Conservation (phyloP, 305 asterid species). For the Striga hermonthica region DNA sequence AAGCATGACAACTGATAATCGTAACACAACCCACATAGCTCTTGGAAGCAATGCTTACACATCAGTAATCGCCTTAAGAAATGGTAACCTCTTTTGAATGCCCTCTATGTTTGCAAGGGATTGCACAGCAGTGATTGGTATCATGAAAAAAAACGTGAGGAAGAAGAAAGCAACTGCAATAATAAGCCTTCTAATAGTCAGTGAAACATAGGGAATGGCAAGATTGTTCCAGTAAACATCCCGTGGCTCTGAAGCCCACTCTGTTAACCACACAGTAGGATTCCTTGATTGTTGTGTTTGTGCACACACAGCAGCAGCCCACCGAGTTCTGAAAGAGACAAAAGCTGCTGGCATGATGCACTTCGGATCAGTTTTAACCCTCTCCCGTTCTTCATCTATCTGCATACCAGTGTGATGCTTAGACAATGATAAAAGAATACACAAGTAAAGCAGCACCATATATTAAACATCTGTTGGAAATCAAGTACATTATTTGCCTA, state of each 20-base stretch:
- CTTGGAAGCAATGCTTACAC: conserved; percentile 46
- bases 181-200: conserved; percentile 74
- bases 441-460: background rate
- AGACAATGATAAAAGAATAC: background rate
- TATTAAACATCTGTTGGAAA: background rate
- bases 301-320: conserved; percentile 98
- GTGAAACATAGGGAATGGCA: conserved; percentile 89
- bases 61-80: conserved; percentile 62
- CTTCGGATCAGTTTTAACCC: conserved; percentile 55
- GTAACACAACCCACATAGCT: conserved; percentile 12
- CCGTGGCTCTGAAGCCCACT: conserved; percentile 98
- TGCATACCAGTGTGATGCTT: conserved; percentile 36
- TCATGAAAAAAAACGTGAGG: conserved; percentile 88
- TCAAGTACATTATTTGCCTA: conserved; percentile 1
- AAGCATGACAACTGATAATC: background rate
- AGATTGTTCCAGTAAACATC: conserved; percentile 84
- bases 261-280: conserved; percentile 90
- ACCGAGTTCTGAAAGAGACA: conserved; percentile 86
- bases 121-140: conserved; percentile 86
- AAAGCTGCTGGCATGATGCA: conserved; percentile 84
- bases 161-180: conserved; percentile 80
- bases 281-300: conserved; percentile 91
- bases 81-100: conserved; percentile 61
- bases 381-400: conserved; percentile 73
- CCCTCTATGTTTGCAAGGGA: conserved; percentile 85